Conservation (phyloP, 2,329 filamentous ascomycete genomes). For the Fusarium citri region DNA sequence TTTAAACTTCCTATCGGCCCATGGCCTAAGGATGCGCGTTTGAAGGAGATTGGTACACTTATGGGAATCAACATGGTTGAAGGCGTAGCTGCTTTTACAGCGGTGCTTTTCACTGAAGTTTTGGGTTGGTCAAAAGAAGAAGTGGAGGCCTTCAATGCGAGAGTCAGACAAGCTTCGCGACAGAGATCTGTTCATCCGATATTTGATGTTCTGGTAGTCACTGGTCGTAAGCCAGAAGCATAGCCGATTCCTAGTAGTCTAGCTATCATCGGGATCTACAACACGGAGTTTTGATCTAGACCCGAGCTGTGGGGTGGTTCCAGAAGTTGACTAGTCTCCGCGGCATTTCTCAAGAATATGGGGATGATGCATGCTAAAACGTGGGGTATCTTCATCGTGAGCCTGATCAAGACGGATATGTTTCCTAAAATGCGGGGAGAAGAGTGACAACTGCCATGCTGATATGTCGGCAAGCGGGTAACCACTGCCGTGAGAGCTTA, state of each 20-base stretch:
- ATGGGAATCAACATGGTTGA: constrained; percentile 54
- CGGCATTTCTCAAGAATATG: not conserved
- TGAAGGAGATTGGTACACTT: constrained; percentile 48
- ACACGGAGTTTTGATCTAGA: no score
- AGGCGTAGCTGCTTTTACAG: constrained; percentile 54
- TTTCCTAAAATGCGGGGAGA: not conserved
- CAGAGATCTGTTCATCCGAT: constrained; percentile 48
- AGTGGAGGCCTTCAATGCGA: constrained; percentile 54
- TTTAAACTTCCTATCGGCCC: constrained; percentile 53
- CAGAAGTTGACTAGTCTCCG: constrained; percentile 20
- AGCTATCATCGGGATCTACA: no score
- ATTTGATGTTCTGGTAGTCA: constrained; percentile 49
- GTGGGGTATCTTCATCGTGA: not conserved
- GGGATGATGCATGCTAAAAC: not conserved
- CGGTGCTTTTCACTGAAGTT: constrained; percentile 53
- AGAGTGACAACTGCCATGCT: no score
- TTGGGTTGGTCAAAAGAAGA: constrained; percentile 55
- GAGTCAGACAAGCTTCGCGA: constrained; percentile 39
- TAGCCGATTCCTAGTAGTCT: no score
- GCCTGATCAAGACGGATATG: not conserved
- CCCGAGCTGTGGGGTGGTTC: constrained; percentile 6
- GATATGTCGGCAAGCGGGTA: not conserved
- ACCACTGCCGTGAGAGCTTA: not conserved
- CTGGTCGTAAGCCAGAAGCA: constrained; percentile 47
- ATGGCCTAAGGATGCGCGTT: constrained; percentile 52